Evolutionary conservation across 768 basidiomycete species (phyloP), one percentile per base, ranked within the genome.

Genomic region (Candolleomyces eurysporus): DNA sequence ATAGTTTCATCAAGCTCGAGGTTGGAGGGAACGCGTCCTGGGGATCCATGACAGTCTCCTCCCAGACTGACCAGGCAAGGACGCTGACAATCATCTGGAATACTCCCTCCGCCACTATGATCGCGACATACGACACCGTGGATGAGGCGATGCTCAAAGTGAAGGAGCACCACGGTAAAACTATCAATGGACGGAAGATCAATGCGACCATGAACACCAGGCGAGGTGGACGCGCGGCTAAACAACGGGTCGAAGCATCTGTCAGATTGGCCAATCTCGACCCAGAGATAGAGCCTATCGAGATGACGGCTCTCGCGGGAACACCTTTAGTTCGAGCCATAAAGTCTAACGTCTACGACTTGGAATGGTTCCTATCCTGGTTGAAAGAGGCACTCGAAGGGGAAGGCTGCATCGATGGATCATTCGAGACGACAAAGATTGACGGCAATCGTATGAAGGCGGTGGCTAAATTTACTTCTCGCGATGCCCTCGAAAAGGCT

Each of bases 1-100:
- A 80, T 1, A 74, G 80, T 31, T 65, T 49, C 0, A 68, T 87
- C 7, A 66, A 65, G 11, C 77, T 86, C 39, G 79, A 80, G 63
- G 71, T 81, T 40, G 71, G 73, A 46, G 68, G 78, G 45, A 77
- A 76, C 51, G 72, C 73, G 42, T 72, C 71, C 57, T 60, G 73
- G 8, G 75, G 76, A 45, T 74, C 76, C 9, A 84, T 84, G 84
- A 77, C 67, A 30, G 72, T 70, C 10, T 64, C 72, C 3, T 30
- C 52, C 1, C 16, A 48, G 1, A 22, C 10, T 5, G 63, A 64
- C 5, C 71, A 71, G 3, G 73, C 69, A 4, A 73, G 82, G 13
- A 72, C 76, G 43, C 66, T 88, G 51, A 77, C 76, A 0, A 75
- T 88, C 48, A 79, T 76, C 14, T 89, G 86, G 84, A 74, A 70